Conservation (phyloP, 108 stramenopile species). For the Cyclostephanos invisitatus region DNA sequence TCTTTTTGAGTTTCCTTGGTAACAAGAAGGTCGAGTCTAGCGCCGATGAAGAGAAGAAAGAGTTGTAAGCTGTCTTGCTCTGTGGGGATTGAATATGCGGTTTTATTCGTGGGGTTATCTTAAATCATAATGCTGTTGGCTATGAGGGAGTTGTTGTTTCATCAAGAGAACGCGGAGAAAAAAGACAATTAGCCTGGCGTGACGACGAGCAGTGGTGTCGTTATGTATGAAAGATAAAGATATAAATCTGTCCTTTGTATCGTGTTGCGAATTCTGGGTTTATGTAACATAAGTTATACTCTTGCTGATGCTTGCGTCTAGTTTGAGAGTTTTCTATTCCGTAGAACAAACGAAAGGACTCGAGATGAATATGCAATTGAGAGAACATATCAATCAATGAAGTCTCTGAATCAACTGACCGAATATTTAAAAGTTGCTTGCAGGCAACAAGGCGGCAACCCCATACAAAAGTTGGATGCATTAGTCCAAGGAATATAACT, state of each 20-base stretch:
- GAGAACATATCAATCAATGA: no score
- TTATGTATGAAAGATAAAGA: background rate
- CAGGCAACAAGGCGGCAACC: no score
- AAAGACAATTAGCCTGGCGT: background rate
- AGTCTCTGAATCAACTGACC: no score
- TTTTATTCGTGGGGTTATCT: background rate
- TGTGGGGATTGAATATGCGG: background rate
- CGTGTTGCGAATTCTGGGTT: background rate
- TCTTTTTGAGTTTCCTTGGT: conserved; percentile 93
- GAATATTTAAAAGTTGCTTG: no score
- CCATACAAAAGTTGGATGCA: no score
- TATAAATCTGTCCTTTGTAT: background rate
- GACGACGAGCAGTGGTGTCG: no score
- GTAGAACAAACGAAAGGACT: no score
- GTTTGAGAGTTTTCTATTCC: no score
- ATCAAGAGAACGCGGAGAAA: background rate
- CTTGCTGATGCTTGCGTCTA: background rate
- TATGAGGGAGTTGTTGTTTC: background rate
- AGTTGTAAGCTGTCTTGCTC: conserved; percentile 22
- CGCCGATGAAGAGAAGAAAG: conserved; percentile 56
- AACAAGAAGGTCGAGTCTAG: conserved; percentile 79
- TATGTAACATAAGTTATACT: background rate
- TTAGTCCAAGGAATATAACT: no score
- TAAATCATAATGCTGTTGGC: background rate
- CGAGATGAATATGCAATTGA: no score